Base-by-base conservation (phyloP, 2,329 filamentous ascomycete species). In the Dendrostoma leiphaemia region DNA sequence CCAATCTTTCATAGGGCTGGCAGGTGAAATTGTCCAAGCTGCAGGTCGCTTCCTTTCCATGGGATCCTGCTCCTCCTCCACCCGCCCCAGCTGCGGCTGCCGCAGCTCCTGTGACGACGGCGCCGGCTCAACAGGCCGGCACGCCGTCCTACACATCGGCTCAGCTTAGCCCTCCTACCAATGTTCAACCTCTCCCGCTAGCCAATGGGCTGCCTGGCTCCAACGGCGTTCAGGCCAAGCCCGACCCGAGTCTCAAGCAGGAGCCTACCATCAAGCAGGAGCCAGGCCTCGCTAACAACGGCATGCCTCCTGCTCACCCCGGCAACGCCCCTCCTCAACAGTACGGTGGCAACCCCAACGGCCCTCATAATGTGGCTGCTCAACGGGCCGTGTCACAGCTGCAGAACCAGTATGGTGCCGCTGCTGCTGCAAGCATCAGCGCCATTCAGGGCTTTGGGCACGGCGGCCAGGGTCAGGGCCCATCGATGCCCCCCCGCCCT, bases 1-100 rank as follows among this genome's bases (percentile, higher is more conserved):
- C 23, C 28, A 34, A 50, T 60, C 64, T 54, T 63, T 19, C 38
- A 59, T 68, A 97, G 92, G 90, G 87, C 74, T 99, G 94, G 94
- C 92, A 97, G 78, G 81, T 86, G 64, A 97, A 95, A 73, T 81
- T 99, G 32, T 89, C 92, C 1, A 84, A 85, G 62, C 85, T 95
- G 61, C 85, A 88, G 61, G 88, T 97, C 58, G 94, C 94, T 56
- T 78, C 83, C 54, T 97, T 97, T 69, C 93, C 94, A 10, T 99
- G 94, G 94, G 94, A 99, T 68, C 93, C 94, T 40, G 87, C 88
- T 47, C 86, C 89, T 49, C 81, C 74, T 62, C 64, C 76, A 64
- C 65, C 77, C 63, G 64, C 70, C 55, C 67, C 74, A 53, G 70
- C 71, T 61, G 48, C 71, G 68, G 53, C 69, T 64, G 62, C 69